Evolutionary conservation across 2,329 filamentous ascomycete species (phyloP), one percentile per base, ranked within the genome.

Genomic region (Colletotrichum sp.): DNA sequence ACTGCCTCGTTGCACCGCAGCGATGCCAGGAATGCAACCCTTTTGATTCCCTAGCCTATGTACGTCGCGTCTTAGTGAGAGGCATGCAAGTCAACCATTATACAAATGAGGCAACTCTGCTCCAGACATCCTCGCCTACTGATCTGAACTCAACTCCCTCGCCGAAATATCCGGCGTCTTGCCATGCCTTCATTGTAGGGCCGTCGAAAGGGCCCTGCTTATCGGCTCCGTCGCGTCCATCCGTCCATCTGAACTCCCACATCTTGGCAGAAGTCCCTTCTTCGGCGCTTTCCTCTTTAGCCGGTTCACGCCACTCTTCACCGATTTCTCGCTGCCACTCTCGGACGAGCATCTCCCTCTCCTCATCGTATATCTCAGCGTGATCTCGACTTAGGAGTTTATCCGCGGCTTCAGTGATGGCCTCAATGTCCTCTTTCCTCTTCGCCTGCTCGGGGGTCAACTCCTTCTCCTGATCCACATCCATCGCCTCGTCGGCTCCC

Each of bases 161-260:
- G 15, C 92, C 93, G 83, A 99, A 99, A 82, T 98, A 98, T 4
- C 97, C 97, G 29, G 95, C 95, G 75, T 94, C 92, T 77, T 93
- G 92, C 97, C 97, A 99, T 4, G 94, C 94, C 78, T 92, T 91
- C 97, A 99, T 98, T 47, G 93, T 96, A 7, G 88, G 82, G 9
- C 89, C 90, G 80, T 98, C 95, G 82, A 95, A 99, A 0, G 97
- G 96, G 0, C 97, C 97, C 82, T 99, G 95, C 72, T 90, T 90
- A 62, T 91, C 89, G 13, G 90, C 94, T 33, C 91, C 93, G 80
- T 98, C 96, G 54, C 95, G 89, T 21, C 94, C 95, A 81, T 98
- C 95, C 51, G 92, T 93, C 97, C 97, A 99, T 72, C 95, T 90
- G 82, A 95, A 99, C 83, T 98, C 94, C 96, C 96, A 99, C 87